Evolutionary conservation across 805 yeast species (phyloP), one percentile per base, ranked within the genome.

Genomic region (Candida stauntonica): DNA sequence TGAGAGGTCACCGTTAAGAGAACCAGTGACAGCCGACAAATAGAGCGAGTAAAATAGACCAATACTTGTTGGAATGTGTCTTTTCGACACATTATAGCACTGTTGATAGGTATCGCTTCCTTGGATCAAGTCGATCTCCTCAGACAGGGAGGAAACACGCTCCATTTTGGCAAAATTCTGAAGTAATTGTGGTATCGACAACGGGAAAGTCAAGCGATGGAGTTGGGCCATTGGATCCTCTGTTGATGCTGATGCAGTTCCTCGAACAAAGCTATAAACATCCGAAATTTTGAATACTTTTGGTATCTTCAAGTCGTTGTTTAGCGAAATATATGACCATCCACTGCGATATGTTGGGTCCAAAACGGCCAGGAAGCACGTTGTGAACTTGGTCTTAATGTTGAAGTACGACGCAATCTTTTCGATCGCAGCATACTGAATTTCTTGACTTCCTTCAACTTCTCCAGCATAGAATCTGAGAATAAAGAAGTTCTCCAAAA

Each of bases 391-490:
- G n/a, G n/a, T n/a, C n/a, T n/a, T n/a, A n/a, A 21, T 21, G 24
- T 21, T 20, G 21, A 46, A 42, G 7, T 15, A 7, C 0, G 38
- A 6, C 1, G 47, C 50, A 15, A 48, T 7, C 26, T 42, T 43
- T 28, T 45, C 44, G 5, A 47, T 31, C 7, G 42, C 39, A 11
- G 46, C 41, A 11, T 29, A 36, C 13, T 38, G 37, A 29, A 35
- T 26, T 2, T 26, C 13, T 6, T 34, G 30, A 15, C 35, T 13
- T 2, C 47, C 48, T 17, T 38, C 34, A 11, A 35, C 33, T 24
- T 49, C 54, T 5, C 50, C 50, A 16, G 47, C 42, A 21, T 49
- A 49, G 36, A 41, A 40, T 23, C 51, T 28, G 4, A 45, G 33
- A 2, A 45, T 27, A 5, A 49, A 47, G 7, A 40, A 16, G 19